Conservation (phyloP, 352 stramenopile genomes). For the Globisporangium sylvaticum region DNA sequence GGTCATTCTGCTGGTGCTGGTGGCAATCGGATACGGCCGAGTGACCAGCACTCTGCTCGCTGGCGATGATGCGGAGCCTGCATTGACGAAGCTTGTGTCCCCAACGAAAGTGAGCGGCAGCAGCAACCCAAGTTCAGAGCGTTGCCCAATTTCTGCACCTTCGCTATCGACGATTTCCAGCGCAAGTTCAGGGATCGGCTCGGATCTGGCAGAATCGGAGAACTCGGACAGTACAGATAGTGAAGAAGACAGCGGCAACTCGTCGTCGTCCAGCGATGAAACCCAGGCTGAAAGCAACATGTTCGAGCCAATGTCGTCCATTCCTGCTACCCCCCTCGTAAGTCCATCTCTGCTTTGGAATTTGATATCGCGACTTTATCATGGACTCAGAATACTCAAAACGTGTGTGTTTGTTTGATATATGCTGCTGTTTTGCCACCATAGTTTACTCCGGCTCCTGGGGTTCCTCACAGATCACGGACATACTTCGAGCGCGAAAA, state of each 20-base stretch:
- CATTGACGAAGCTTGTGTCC: conserved; percentile 55
- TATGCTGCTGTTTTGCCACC: not conserved
- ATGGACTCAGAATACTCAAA: conserved; percentile 1
- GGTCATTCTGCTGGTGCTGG: conserved; percentile 47
- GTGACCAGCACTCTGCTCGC: conserved; percentile 68
- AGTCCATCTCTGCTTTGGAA: conserved; percentile 3
- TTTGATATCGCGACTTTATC: not conserved
- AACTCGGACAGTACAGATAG: conserved; percentile 77
- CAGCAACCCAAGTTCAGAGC: conserved; percentile 6
- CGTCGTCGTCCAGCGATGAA: conserved; percentile 71
- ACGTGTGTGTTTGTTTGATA: not conserved
- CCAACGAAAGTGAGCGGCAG: conserved; percentile 29
- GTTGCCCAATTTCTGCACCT: conserved; percentile 17
- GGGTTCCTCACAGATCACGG: conserved; percentile 28
- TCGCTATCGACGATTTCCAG: conserved; percentile 16
- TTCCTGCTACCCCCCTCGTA: conserved; percentile 21
- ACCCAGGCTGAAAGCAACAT: conserved; percentile 36
- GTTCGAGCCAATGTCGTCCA: conserved; percentile 26
- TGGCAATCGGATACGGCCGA: conserved; percentile 73
- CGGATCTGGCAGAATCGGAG: conserved; percentile 66
- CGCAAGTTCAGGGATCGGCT: conserved; percentile 39
- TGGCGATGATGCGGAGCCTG: conserved; percentile 39
- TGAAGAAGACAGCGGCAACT: conserved; percentile 72
- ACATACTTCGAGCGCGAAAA: conserved; percentile 31
- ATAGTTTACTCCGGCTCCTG: conserved; percentile 20